Conservation (phyloP, 495 filamentous ascomycete genomes). For the Aspergillus egyptiacus region DNA sequence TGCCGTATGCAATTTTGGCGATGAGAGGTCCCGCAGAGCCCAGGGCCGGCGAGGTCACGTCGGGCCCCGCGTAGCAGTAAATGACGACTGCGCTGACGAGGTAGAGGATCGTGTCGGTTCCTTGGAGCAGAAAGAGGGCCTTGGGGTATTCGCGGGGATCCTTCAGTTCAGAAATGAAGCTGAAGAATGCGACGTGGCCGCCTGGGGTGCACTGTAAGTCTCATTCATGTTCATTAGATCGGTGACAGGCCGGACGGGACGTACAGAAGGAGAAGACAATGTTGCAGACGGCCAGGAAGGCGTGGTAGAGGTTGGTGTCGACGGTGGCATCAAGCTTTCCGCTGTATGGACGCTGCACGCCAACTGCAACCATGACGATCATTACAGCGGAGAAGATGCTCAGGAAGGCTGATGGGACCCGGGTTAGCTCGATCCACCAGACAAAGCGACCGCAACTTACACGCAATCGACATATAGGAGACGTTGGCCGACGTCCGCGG, state of each 20-base stretch:
- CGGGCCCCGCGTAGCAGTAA: slow-evolving; percentile 64
- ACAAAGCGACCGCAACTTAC: slow-evolving; percentile 24
- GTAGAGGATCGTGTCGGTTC: slow-evolving; percentile 61
- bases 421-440: too few species aligned
- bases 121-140: slow-evolving; percentile 57
- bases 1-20: slow-evolving; percentile 6
- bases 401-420: slow-evolving; percentile 32
- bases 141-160: slow-evolving; percentile 59
- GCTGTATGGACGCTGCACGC: slow-evolving; percentile 39
- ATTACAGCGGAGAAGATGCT: slow-evolving; percentile 45
- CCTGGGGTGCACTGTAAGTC: slow-evolving; percentile 28
- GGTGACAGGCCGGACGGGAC: slow-evolving; percentile 13
- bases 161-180: slow-evolving; percentile 70
- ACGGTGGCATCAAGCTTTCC: slow-evolving; percentile 26
- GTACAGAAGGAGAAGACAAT: slow-evolving; percentile 60
- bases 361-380: slow-evolving; percentile 65
- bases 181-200: slow-evolving; percentile 67
- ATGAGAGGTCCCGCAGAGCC: slow-evolving; percentile 4
- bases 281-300: slow-evolving; percentile 61
- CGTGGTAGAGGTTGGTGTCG: slow-evolving; percentile 30
- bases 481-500: slow-evolving; percentile 58
- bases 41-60: slow-evolving; percentile 3
- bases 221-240: slow-evolving; percentile 23
- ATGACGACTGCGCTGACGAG: slow-evolving; percentile 42
- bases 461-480: slow-evolving; percentile 57